Evolutionary conservation across 169 alveolate species (phyloP), one percentile per base, ranked within the genome.

Genomic region (Cryptosporidium andersoni): DNA sequence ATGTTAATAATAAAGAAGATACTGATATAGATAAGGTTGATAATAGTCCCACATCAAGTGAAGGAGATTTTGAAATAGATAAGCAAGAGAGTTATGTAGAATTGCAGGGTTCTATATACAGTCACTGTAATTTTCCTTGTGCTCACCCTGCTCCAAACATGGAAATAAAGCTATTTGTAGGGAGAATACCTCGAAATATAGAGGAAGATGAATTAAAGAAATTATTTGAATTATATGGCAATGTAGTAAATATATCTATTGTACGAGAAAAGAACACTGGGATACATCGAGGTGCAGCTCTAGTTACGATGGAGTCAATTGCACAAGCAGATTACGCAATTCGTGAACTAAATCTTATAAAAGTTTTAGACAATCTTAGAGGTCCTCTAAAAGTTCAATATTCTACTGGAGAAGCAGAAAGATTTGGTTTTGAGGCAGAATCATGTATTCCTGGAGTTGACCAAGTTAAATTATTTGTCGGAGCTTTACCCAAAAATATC

Each of bases 281-380:
- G 64, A 88, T 91, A n/a, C 98, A 93, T 89, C 92, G 93, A 48
- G 89, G 88, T 51, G 80, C 89, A 51, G 95, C 95, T 16, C 90
- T 91, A 66, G 95, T 91, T 34, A 89, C 81, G 43, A 89, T 94
- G 97, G 94, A 92, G n/a, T 94, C 97, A 3, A 85, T 95, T 47
- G 91, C 96, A 63, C 94, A 93, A 81, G 98, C 98, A 11, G 98
- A 95, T 66, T 91, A 93, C 48, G 97, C 97, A 49, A 88, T 95
- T 39, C 90, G 96, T 16, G 93, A 93, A 42, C 91, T 95, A 12
- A 93, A 93, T 80, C 91, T 93, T 64, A 89, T 81, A 60, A 60
- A 88, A 42, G 91, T 91, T 0, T 82, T 95, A 8, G 97, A 95
- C 64, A 90, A 91, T 42, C 93, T 92, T 43, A 82, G 93, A 7